A percentile compares a stretch with the other conserved stretches of the same genome.
Conservation (phyloP, 352 stramenopile genomes). For the Pythium dissotocum region DNA sequence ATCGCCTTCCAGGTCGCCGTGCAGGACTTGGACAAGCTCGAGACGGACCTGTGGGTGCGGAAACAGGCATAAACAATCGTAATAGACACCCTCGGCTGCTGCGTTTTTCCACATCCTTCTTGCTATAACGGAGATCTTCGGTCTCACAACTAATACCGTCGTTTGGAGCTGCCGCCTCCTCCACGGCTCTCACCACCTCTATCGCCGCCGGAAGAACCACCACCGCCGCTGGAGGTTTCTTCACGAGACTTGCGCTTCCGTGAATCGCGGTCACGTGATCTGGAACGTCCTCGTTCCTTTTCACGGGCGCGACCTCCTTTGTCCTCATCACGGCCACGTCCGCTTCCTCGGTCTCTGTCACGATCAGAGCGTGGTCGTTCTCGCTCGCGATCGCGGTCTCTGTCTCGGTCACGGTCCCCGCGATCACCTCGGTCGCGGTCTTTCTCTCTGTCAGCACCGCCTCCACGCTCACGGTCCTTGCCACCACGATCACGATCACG, state of each 20-base stretch:
- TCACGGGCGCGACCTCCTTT: slow-evolving; percentile 35
- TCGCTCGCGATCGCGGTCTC: slow-evolving; percentile 33
- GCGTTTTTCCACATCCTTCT: neutral
- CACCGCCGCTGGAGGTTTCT: slow-evolving; percentile 32
- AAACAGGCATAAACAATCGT: slow-evolving; percentile 57
- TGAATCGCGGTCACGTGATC: slow-evolving; percentile 65
- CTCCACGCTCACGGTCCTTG: slow-evolving; percentile 28
- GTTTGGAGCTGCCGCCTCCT: slow-evolving; percentile 37
- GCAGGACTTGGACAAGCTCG: slow-evolving; percentile 78
- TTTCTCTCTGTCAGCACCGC: slow-evolving; percentile 18
- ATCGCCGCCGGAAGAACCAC: slow-evolving; percentile 11
- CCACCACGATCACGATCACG: slow-evolving; percentile 43
- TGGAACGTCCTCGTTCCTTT: slow-evolving; percentile 38
- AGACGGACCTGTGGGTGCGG: slow-evolving; percentile 83
- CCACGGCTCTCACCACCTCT: slow-evolving; percentile 19
- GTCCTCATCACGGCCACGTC: slow-evolving; percentile 32
- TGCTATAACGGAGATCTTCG: neutral
- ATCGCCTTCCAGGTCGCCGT: slow-evolving; percentile 67
- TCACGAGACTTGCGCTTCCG: slow-evolving; percentile 66
- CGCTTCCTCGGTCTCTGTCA: slow-evolving; percentile 30
- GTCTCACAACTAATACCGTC: slow-evolving; percentile 41
- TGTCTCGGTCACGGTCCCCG: slow-evolving; percentile 32
- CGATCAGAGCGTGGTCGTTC: slow-evolving; percentile 28
- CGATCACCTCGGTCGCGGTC: slow-evolving; percentile 37
- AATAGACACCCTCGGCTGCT: neutral